These are phyloP conservation scores for Echria macrotheca DNA, from an alignment of 495 filamentous ascomycete genomes.

Conservation along the genomic window DNA sequence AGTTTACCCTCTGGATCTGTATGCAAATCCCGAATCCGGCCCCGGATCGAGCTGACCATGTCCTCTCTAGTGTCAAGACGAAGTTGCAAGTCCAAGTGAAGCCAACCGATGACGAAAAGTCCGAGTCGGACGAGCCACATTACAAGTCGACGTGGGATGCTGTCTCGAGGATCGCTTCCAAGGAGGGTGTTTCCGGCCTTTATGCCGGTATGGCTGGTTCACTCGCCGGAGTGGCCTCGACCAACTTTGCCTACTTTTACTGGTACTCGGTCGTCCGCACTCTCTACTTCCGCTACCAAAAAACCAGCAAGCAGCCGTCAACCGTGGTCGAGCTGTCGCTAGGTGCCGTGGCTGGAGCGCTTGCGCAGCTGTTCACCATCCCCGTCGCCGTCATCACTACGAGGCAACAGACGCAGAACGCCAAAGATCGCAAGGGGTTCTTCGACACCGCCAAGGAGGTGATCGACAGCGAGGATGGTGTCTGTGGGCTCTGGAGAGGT, in stretches of 20 bases:
- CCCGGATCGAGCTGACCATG: neutral
- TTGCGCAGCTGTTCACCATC: conserved; percentile 95
- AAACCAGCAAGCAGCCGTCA: conserved; percentile 59
- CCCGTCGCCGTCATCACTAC: conserved; percentile 94
- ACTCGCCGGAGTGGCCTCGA: conserved; percentile 87
- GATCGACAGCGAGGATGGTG: conserved; percentile 83
- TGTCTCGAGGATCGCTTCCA: conserved; percentile 74
- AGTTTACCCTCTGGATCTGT: conserved; percentile 98
- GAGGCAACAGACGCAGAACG: conserved; percentile 85
- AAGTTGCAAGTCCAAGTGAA: conserved; percentile 96
- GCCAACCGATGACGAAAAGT: conserved; percentile 34
- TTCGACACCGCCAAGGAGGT: conserved; percentile 87
- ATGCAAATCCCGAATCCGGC: conserved; percentile 28
- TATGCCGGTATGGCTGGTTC: conserved; percentile 86
- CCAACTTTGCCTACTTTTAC: conserved; percentile 99
- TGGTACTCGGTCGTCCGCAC: conserved; percentile 91
- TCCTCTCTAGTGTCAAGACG: conserved; percentile 73
- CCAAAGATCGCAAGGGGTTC: conserved; percentile 77
- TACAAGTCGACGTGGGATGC: conserved; percentile 86
- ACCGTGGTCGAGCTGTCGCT: conserved; percentile 82
- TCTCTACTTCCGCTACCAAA: conserved; percentile 68
- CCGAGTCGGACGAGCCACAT: conserved; percentile 51
- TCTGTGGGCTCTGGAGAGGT: conserved; percentile 85
- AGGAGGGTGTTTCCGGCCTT: conserved; percentile 76
- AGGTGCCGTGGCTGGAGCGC: conserved; percentile 81